Evolutionary conservation across 2,329 filamentous ascomycete species (phyloP).

Genomic region (Pseudocercospora fijiensis): DNA sequence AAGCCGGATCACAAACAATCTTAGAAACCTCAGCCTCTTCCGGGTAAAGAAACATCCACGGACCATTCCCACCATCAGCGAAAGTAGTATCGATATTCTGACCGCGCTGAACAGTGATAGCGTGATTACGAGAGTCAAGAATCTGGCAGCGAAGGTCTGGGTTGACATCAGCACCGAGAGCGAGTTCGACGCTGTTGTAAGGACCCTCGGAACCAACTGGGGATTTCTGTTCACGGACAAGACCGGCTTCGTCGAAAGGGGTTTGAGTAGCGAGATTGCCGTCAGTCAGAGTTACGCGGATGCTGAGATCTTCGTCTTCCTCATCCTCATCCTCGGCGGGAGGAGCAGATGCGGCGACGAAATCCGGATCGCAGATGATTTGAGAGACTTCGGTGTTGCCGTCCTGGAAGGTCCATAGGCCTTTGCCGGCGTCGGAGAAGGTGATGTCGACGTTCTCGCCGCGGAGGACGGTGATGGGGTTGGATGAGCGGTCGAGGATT

Average conservation of each 20-base stretch:
- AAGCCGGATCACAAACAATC: conserved; percentile 16
- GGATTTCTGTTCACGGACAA: conserved; percentile 11
- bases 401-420: conserved; percentile 18
- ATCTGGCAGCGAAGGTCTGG: conserved; percentile 21
- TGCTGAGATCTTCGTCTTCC: neutral
- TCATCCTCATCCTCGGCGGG: neutral
- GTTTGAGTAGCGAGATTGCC: conserved; percentile 20
- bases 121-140: conserved; percentile 9
- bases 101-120: conserved; percentile 12
- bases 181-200: conserved; percentile 16
- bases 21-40: conserved; percentile 12
- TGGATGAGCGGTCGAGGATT: conserved; percentile 14
- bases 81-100: conserved; percentile 20
- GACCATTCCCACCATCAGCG: conserved; percentile 13
- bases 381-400: conserved; percentile 10
- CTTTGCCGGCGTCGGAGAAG: conserved; percentile 18
- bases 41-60: conserved; percentile 19
- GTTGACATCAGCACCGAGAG: conserved; percentile 12
- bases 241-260: conserved; percentile 10
- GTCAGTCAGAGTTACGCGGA: conserved; percentile 17
- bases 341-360: conserved; percentile 10
- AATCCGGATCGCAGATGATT: conserved; percentile 20
- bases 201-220: conserved; percentile 14
- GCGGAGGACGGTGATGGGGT: conserved; percentile 17
- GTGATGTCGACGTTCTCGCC: conserved; percentile 17